These are phyloP conservation scores for Ambrosia trifida DNA, from an alignment of 129 eudicot genomes.

Conservation along the genomic window DNA sequence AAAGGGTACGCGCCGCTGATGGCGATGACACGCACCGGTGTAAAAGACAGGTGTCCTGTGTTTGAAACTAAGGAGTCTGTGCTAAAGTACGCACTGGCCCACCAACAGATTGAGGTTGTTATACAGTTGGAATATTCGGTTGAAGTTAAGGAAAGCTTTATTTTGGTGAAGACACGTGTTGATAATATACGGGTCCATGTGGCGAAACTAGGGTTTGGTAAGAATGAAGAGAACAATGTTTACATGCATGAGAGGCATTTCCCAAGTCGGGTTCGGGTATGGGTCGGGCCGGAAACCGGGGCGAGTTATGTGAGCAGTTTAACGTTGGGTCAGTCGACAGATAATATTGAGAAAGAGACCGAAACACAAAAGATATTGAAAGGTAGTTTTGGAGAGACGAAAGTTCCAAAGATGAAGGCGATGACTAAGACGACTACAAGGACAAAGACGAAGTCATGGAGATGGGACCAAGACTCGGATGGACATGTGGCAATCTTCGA, in stretches of 20 bases:
- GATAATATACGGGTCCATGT: constrained; percentile 78
- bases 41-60: constrained; percentile 9
- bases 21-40: constrained; percentile 43
- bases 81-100: constrained; percentile 76
- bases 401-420: constrained; percentile 61
- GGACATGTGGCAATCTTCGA: constrained; percentile 71
- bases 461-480: constrained; percentile 92
- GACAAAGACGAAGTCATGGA: constrained; percentile 67
- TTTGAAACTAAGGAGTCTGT: constrained; percentile 67
- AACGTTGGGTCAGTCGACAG: constrained; percentile 70
- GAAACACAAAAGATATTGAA: constrained; percentile 64
- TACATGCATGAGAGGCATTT: constrained; percentile 63
- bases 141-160: constrained; percentile 41
- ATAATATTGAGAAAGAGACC: constrained; percentile 54
- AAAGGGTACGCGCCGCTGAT: constrained; percentile 70
- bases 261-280: constrained; percentile 69
- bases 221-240: constrained; percentile 35
- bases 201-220: constrained; percentile 64
- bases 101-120: constrained; percentile 83
- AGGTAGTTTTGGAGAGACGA: constrained; percentile 64
- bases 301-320: constrained; percentile 65
- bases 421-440: constrained; percentile 57
- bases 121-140: constrained; percentile 77
- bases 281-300: constrained; percentile 92
- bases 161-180: constrained; percentile 68